Conservation (phyloP, 75 land plant species). For the Cryptomeria japonica region DNA sequence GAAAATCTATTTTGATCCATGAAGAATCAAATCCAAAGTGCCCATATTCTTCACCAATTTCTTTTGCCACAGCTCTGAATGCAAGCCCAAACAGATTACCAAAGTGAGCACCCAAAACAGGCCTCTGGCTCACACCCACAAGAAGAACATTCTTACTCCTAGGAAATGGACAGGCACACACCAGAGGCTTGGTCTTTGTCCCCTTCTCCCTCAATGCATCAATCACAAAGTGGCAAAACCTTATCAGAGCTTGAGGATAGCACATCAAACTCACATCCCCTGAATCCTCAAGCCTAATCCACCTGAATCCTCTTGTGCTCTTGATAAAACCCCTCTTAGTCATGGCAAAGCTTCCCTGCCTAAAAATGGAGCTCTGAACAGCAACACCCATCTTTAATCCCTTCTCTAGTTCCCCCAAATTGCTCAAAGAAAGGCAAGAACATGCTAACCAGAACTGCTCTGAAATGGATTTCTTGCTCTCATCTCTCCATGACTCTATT, state of each 20-base stretch:
- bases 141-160: slow-evolving; percentile 55
- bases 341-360: slow-evolving; percentile 87
- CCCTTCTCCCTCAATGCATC: slow-evolving; percentile 87
- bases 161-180: slow-evolving; percentile 71
- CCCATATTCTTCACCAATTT: slow-evolving; percentile 62
- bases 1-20: slow-evolving; percentile 71
- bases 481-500: slow-evolving; percentile 59
- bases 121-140: slow-evolving; percentile 83
- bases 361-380: slow-evolving; percentile 72
- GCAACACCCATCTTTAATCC: slow-evolving; percentile 82
- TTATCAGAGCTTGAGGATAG: slow-evolving; percentile 84
- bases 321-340: slow-evolving; percentile 77
- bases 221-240: slow-evolving; percentile 86
- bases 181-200: slow-evolving; percentile 74
- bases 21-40: slow-evolving; percentile 89
- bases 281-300: slow-evolving; percentile 78
- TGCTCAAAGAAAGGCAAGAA: slow-evolving; percentile 61
- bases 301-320: slow-evolving; percentile 75
- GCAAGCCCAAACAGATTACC: slow-evolving; percentile 88
- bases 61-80: slow-evolving; percentile 69
- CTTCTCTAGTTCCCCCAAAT: slow-evolving; percentile 48
- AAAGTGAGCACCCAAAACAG: slow-evolving; percentile 69
- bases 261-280: slow-evolving; percentile 63
- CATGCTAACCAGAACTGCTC: slow-evolving; percentile 72
- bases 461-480: slow-evolving; percentile 38